Evolutionary conservation across 2,329 filamentous ascomycete species (phyloP), one percentile per base, ranked within the genome.

Genomic region (Aspergillus sp.): DNA sequence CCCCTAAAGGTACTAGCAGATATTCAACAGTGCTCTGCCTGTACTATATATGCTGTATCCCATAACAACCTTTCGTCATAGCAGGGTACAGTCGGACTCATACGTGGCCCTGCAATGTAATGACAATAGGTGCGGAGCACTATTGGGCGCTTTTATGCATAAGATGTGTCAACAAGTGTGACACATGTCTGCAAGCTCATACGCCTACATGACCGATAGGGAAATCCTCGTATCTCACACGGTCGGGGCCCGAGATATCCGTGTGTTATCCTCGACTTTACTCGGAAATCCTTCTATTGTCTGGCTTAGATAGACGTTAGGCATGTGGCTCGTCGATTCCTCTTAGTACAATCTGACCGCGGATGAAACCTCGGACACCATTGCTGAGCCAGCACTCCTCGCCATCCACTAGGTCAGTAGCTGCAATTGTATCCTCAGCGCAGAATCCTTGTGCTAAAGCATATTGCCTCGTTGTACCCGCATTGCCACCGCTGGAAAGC

Each of bases 361-460:
- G 70, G 45, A 88, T 80, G 66, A 96, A 97, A 0, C 94, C 94
- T 65, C 90, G 85, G 1, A 94, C 89, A 0, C 91, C 92, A 74
- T 94, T 97, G 74, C 92, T 97, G 56, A 97, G 78, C 90, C 92
- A 96, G 63, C 93, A 90, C 56, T 88, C 83, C 74, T 97, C 93
- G 1, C 89, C 91, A 64, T 91, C 82, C 3, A 81, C 72, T 12
- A 97, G 74, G 6, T 87, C 87, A 12, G 82, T 78, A 2, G 80
- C 80, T n/a, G 74, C 74, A 15, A 97, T 80, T 3, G 79, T 75
- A 63, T 87, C 84, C 70, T 96, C 90, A 30, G 83, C 80, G 56
- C 85, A 92, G 48, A 95, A 78, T 0, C 85, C 82, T 57, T 80
- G 84, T 61, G 89, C 85, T 45, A 98, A 73, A n/a, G 91, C 90